Percentiles rank a stretch among this genome's conserved stretches.
Conservation (phyloP, 192 early-diverging fungal species). For the Backusella australiensis region DNA sequence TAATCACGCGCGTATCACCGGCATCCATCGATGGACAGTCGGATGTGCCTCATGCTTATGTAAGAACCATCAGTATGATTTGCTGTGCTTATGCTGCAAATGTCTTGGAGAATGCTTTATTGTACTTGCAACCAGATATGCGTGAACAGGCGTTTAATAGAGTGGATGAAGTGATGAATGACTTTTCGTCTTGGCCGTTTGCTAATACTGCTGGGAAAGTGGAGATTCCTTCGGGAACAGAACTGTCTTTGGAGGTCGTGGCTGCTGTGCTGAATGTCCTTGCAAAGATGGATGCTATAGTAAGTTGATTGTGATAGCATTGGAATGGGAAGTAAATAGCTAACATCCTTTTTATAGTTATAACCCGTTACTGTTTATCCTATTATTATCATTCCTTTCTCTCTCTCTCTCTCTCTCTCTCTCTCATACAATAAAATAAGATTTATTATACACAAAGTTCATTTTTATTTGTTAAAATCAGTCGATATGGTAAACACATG, state of each 20-base stretch:
- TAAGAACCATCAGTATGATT: slow-evolving; percentile 81
- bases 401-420: no score
- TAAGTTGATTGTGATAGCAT: slow-evolving; percentile 26
- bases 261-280: slow-evolving; percentile 79
- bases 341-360: neutral
- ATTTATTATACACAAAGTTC: no score
- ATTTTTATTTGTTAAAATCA: no score
- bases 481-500: no score
- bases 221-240: slow-evolving; percentile 49
- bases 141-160: slow-evolving; percentile 82
- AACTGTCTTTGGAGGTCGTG: slow-evolving; percentile 61
- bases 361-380: neutral
- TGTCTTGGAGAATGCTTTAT: slow-evolving; percentile 91
- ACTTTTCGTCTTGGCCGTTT: slow-evolving; percentile 73
- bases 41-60: slow-evolving; percentile 46
- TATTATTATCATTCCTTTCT: no score
- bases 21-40: slow-evolving; percentile 49
- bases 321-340: neutral
- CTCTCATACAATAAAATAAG: no score
- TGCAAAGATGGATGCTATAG: slow-evolving; percentile 83
- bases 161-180: slow-evolving; percentile 86
- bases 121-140: slow-evolving; percentile 76
- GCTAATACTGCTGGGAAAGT: slow-evolving; percentile 48
- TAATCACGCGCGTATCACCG: slow-evolving; percentile 68
- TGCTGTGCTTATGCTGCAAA: slow-evolving; percentile 94